These are phyloP conservation scores for Cucumis cinereus DNA, from an alignment of 306 rosid species.

Conservation along the genomic window DNA sequence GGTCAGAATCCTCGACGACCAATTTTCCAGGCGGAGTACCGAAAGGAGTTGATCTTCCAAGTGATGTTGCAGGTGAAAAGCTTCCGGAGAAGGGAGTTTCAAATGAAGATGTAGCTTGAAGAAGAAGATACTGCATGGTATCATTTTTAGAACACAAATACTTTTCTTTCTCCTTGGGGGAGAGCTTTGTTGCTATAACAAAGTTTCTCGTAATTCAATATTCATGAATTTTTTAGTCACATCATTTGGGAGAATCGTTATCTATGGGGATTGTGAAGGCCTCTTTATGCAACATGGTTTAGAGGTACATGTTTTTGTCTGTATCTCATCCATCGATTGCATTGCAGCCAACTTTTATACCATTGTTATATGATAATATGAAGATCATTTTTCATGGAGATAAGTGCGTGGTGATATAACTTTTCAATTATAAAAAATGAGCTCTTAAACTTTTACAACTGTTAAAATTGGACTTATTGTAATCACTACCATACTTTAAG, in stretches of 20 bases:
- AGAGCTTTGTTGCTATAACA: not conserved
- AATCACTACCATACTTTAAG: too few species aligned
- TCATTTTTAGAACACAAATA: not conserved
- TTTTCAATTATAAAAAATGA: too few species aligned
- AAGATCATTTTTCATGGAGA: not conserved
- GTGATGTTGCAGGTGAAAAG: constrained; percentile 52
- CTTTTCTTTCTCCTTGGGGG: not conserved
- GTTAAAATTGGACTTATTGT: too few species aligned
- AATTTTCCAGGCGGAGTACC: constrained; percentile 72
- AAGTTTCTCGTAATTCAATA: not conserved
- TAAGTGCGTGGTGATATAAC: too few species aligned
- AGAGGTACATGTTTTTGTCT: not conserved
- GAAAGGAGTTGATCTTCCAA: constrained; percentile 61
- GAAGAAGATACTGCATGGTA: not conserved
- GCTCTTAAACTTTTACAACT: too few species aligned
- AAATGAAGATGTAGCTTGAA: constrained; percentile 15
- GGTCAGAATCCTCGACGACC: constrained; percentile 47
- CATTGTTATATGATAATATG: not conserved
- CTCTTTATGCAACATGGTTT: not conserved
- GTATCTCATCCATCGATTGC: not conserved
- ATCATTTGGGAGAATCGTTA: not conserved
- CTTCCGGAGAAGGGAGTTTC: constrained; percentile 20
- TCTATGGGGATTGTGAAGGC: not conserved
- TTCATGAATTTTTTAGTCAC: not conserved
- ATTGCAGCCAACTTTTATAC: not conserved